phyloP scores from a whole-genome alignment of 768 basidiomycete species.

The Artomyces pyxidatus region DNA sequence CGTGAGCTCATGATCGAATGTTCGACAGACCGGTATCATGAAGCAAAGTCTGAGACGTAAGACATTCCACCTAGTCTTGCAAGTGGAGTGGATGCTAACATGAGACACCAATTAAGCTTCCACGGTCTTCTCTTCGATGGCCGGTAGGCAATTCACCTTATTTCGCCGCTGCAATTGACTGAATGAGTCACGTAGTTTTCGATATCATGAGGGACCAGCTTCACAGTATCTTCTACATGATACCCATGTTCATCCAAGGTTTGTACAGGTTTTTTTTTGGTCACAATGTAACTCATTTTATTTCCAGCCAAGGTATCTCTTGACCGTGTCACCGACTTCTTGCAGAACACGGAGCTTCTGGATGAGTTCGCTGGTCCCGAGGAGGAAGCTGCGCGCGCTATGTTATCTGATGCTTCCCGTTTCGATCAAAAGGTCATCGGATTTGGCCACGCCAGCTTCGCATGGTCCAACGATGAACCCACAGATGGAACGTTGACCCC shows the following conservation, averaged over 20 bases:
- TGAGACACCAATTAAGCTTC: too few relatives aligned
- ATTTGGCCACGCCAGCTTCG: constrained; percentile 45
- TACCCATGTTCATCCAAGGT: constrained; percentile 18
- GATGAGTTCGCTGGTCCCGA: constrained; percentile 19
- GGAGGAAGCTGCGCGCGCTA: constrained; percentile 7
- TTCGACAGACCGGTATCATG: constrained; percentile 21
- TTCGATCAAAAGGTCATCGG: constrained; percentile 30
- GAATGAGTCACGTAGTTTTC: constrained; percentile 24
- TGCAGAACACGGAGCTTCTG: constrained; percentile 28
- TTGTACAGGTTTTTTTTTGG: neutral
- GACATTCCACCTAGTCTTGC: neutral
- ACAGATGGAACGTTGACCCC: constrained; percentile 30
- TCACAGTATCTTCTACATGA: constrained; percentile 17
- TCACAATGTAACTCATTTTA: neutral
- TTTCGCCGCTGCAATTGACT: neutral
- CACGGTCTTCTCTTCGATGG: constrained; percentile 23
- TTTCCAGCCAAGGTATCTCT: constrained; percentile 30
- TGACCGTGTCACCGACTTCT: constrained; percentile 31
- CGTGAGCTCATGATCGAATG: too few relatives aligned
- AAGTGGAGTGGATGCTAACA: too few relatives aligned
- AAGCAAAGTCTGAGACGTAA: neutral
- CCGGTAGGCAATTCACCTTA: constrained; percentile 4
- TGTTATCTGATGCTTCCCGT: constrained; percentile 14
- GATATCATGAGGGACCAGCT: constrained; percentile 31
- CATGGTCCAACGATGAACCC: constrained; percentile 37